Evolutionary conservation across 176 grass and related monocot species (phyloP), one percentile per base, ranked within the genome.

Genomic region (Cenchrus fungigraminus): DNA sequence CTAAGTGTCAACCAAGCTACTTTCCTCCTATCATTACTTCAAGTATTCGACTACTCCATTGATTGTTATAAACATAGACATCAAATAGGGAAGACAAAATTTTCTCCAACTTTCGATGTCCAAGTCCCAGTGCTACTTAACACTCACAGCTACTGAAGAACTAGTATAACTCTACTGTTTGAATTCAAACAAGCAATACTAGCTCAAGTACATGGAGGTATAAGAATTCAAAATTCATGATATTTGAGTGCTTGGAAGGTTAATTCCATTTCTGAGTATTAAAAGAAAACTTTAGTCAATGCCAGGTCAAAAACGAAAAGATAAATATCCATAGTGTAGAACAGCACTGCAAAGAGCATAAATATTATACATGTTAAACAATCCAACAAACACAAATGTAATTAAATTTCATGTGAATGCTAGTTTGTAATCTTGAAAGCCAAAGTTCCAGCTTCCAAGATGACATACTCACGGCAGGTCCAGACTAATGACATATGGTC

Each of bases 311-410:
- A 65, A 83, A 80, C 61, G 65, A 75, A 87, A 87, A 72, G 58
- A 79, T 43, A 13, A 28, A 69, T 98, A 93, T 56, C 96, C 96
- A 90, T 98, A 98, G 85, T 98, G 96, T 28, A 98, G 96, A 94
- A 98, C 84, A 92, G 93, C 87, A 85, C 96, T 95, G 81, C 73
- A 94, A 88, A 81, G 76, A 82, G 58, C 46, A 86, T 44, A 85
- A 86, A 65, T 89, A 69, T 84, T 47, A 86, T 73, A 66, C 55
- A 47, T 73, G 85, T 12, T 37, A 72, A 17, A 78, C 57, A 86
- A 56, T 77, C 50, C 16, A 79, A 89, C 20, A 79, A 83, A 79
- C 16, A 37, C 22, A 71, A 79, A 86, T 88, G 52, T 25, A 40
- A 72, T 3, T 13, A 52, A 44, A 57, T 70, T 85, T 54, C 19